phyloP scores from a whole-genome alignment of 1,284 basidiomycete genomes.

The Cryptococcus sp. region DNA sequence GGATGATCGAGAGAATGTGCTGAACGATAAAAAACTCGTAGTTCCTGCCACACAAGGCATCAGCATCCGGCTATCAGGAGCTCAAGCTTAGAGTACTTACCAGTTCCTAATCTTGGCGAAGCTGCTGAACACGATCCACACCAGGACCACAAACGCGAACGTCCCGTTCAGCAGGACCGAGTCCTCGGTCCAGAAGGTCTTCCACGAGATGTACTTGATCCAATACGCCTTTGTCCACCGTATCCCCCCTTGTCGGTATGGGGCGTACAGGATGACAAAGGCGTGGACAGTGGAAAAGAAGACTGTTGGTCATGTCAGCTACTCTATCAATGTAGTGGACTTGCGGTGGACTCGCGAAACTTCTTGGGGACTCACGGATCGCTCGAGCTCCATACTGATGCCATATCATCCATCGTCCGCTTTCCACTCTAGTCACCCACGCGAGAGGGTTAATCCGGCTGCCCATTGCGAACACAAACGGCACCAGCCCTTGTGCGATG shows the following conservation, averaged over 20 bases:
- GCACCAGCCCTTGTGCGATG: conserved; percentile 3
- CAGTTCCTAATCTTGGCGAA: conserved; percentile 7
- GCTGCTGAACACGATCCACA: conserved; percentile 10
- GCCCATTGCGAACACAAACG: conserved; percentile 6
- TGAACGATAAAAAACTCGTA: conserved; percentile 11
- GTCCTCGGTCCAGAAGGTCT: not conserved
- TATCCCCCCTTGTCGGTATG: not conserved
- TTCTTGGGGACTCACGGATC: conserved; percentile 1
- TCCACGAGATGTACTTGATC: not conserved
- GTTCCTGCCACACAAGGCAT: not conserved
- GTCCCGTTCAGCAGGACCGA: conserved; percentile 4
- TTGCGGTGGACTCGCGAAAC: no score
- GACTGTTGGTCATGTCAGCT: not conserved
- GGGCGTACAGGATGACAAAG: not conserved
- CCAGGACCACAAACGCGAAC: conserved; percentile 2
- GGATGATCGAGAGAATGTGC: conserved; percentile 2
- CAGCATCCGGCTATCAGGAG: not conserved
- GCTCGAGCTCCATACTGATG: conserved; percentile 9
- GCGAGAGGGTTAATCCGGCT: conserved; percentile 7
- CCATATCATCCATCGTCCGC: conserved; percentile 7
- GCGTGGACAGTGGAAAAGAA: conserved; percentile 6
- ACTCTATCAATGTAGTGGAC: no score
- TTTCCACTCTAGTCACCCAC: not conserved
- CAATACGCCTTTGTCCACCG: not conserved
- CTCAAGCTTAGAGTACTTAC: not conserved